Base-by-base conservation (phyloP, 116 monocot genomes). In the Dioscorea cayenensis region DNA sequence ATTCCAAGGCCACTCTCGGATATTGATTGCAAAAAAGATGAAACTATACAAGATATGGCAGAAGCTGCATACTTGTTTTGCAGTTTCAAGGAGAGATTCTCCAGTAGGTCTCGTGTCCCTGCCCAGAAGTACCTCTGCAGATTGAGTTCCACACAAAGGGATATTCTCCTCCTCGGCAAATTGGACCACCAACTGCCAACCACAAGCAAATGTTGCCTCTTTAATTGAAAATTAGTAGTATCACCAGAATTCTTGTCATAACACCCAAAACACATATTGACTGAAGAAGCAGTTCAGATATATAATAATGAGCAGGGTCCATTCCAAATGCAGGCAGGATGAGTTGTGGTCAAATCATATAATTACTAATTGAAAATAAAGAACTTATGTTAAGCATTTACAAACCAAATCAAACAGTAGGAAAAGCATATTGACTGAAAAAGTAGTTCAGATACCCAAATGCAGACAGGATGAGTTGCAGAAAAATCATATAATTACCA, bases 81-180 rank as follows among this genome's bases (percentile, higher is more conserved):
- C 86, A 35, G 86, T 86, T 85, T 93, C 86, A 58, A 90, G 80
- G 19, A 97, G 81, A 77, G 74, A 36, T 72, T 84, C 83, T 64
- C 97, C 97, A 66, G 81, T 90, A 37, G 97, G 93, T 68, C 97
- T 88, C 7, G 97, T 93, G 79, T 97, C 93, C 85, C 97, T 97
- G 75, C 85, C 97, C 68, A 92, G 66, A 66, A 97, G 78, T 32
- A 93, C 72, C 73, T 86, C 77, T 2, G 86, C 86, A 63, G 82
- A 73, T 36, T 86, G 78, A 17, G 2, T 52, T 22, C 86, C 81
- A 32, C 78, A 79, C 65, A 93, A 80, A 65, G 86, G 75, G 65
- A 97, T 97, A 18, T 73, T 67, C 78, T 97, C 90, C 64, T 88
- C 81, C 75, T 86, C 75, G 20, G 76, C 79, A 76, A 97, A 86